Evolutionary conservation across 768 basidiomycete genomes (phyloP), one percentile per base, ranked within the genome.

Genomic region (Panaeolus papilionaceus): DNA sequence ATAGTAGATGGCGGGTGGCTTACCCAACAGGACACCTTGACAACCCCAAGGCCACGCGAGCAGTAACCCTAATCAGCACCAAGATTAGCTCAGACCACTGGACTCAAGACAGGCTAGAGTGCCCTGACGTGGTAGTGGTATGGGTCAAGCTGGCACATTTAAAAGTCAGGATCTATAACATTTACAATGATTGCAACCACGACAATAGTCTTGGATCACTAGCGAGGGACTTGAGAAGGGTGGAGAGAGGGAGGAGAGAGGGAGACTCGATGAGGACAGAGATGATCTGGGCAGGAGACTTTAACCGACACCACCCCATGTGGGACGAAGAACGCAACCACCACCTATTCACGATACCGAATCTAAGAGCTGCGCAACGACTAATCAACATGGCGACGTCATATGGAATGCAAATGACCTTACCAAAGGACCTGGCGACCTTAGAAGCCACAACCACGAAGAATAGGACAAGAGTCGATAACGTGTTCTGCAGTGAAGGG

Each of bases 21-120:
- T 69, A 67, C 51, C 69, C 71, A 1, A 38, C 63, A 45, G 38
- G 66, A 63, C 44, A 68, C 47, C 23, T 11, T 23, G 39, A 65
- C 44, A 42, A 67, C 14, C 1, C 37, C 18, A 58, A 47, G 16
- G 33, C 26, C 38, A 63, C 71, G 0, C 33, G 71, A 39, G 65
- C 75, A 14, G 63, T 73, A n/a, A 70, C 72, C 0, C 68, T 75
- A 18, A 65, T 78, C 18, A 75, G 69, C 54, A 67, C 54, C 20
- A 11, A 14, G 4, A 5, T 76, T 0, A 49, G 61, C 26, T 73
- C 75, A 3, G 69, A 71, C 64, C 12, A 64, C 4, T 79, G 78
- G 77, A 61, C 62, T 20, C 68, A 68, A 33, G 20, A 78, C 10
- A 45, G 66, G 2, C 69, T 77, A 14, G 66, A 69, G 1, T 62